Evolutionary conservation across 23 red algal species (phyloP).

Genomic region (Agarophyton chilense): DNA sequence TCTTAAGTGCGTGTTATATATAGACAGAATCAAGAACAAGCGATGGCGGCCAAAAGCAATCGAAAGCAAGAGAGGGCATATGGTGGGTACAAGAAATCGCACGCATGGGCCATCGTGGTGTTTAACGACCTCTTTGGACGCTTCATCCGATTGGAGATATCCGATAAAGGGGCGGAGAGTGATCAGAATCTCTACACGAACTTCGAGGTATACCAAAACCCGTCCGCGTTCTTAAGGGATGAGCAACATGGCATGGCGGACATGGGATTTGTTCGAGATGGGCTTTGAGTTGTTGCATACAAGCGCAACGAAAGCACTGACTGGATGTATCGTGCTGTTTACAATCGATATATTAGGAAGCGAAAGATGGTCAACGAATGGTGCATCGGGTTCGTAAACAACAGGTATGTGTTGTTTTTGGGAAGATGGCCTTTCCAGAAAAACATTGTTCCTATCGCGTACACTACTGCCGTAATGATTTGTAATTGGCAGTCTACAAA

Average conservation of each 20-base stretch:
- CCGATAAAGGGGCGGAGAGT: neutral
- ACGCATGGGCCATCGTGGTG: constrained; percentile 1
- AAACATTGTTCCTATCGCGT: constrained; percentile 28
- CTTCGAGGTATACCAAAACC: neutral
- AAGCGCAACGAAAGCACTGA: constrained; percentile 1
- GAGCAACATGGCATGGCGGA: constrained; percentile 50
- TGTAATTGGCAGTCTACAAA: constrained; percentile 9
- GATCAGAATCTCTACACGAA: neutral
- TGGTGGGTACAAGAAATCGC: constrained; percentile 44
- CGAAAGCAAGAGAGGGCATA: constrained; percentile 7
- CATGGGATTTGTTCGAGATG: constrained; percentile 41
- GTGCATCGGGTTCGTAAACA: constrained; percentile 31
- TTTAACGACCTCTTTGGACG: constrained; percentile 24
- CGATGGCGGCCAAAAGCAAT: neutral
- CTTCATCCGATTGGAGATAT: constrained; percentile 32
- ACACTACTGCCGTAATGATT: neutral
- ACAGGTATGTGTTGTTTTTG: constrained; percentile 22
- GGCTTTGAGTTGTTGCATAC: neutral
- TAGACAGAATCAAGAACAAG: constrained; percentile 29
- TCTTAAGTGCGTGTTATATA: neutral
- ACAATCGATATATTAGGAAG: constrained; percentile 11
- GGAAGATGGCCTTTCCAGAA: constrained; percentile 44
- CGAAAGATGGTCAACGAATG: constrained; percentile 42
- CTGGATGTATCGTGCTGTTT: neutral
- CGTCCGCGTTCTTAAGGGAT: neutral